These are phyloP conservation scores for Chimonanthus praecox DNA, from an alignment of 164 flowering plant species.

Conservation along the genomic window DNA sequence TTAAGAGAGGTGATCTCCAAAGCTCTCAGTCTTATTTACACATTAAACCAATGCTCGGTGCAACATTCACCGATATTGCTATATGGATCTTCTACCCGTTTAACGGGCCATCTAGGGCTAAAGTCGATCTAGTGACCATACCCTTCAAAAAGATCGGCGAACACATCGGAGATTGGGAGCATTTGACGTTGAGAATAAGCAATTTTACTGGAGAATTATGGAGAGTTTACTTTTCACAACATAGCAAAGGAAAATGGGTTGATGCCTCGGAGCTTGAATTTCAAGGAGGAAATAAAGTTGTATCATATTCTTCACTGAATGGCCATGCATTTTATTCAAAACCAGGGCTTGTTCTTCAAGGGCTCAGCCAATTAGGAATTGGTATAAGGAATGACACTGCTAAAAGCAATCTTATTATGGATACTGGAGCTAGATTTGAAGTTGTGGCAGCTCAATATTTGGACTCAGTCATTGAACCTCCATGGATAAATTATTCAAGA, in stretches of 20 bases:
- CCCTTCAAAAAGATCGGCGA: slow-evolving; percentile 45
- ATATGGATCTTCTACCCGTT: slow-evolving; percentile 81
- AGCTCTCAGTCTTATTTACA: slow-evolving; percentile 53
- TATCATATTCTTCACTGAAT: slow-evolving; percentile 32
- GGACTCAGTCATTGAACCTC: slow-evolving; percentile 24
- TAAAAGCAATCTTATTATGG: slow-evolving; percentile 27
- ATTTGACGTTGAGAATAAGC: slow-evolving; percentile 47
- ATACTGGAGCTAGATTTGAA: slow-evolving; percentile 20
- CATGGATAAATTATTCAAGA: slow-evolving; percentile 29
- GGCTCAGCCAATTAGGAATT: slow-evolving; percentile 18
- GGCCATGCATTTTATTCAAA: slow-evolving; percentile 43
- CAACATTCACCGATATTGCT: slow-evolving; percentile 63
- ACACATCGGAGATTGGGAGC: slow-evolving; percentile 68
- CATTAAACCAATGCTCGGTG: slow-evolving; percentile 68
- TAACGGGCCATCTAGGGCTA: slow-evolving; percentile 49
- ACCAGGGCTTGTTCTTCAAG: slow-evolving; percentile 37
- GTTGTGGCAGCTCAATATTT: slow-evolving; percentile 31
- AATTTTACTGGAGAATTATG: slow-evolving; percentile 46
- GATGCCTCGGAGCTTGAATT: slow-evolving; percentile 36
- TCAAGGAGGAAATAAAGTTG: slow-evolving; percentile 32
- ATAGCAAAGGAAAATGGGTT: slow-evolving; percentile 40
- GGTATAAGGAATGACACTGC: slow-evolving; percentile 46
- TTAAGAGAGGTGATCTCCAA: slow-evolving; percentile 56
- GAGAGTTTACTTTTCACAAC: slow-evolving; percentile 36
- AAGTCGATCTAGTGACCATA: slow-evolving; percentile 25